These are phyloP conservation scores for Xylaria curta DNA, from an alignment of 495 filamentous ascomycete genomes.

Conservation along the genomic window DNA sequence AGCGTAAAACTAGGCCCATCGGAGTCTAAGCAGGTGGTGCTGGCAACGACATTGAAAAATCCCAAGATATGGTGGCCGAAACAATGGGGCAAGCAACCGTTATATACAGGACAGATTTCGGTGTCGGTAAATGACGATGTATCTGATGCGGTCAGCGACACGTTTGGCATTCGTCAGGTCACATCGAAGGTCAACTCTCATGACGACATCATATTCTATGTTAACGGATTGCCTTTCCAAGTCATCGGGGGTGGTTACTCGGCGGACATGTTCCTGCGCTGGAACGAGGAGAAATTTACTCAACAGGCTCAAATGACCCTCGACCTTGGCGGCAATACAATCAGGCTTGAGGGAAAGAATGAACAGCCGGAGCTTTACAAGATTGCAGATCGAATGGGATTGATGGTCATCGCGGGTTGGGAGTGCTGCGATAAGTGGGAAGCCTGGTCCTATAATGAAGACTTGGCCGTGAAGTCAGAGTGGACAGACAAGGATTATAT, in stretches of 20 bases:
- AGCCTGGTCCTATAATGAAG: conserved; percentile 66
- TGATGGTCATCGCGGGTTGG: conserved; percentile 71
- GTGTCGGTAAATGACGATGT: conserved; percentile 41
- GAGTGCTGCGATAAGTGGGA: conserved; percentile 77
- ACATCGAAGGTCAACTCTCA: conserved; percentile 55
- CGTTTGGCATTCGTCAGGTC: conserved; percentile 65
- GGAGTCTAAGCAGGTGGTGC: conserved; percentile 45
- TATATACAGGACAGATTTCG: conserved; percentile 48
- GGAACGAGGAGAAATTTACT: conserved; percentile 50
- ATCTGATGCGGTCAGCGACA: conserved; percentile 50
- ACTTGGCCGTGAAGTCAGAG: conserved; percentile 50
- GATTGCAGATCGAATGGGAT: conserved; percentile 61
- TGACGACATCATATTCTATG: conserved; percentile 61
- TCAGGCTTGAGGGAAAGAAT: conserved; percentile 69
- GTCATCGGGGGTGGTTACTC: conserved; percentile 66
- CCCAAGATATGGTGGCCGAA: conserved; percentile 58
- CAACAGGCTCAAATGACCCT: conserved; percentile 58
- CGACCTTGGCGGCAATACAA: conserved; percentile 66
- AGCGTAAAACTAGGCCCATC: conserved; percentile 46
- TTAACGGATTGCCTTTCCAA: conserved; percentile 65
- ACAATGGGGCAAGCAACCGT: conserved; percentile 57
- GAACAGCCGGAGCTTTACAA: conserved; percentile 67
- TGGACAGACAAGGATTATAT: conserved; percentile 62
- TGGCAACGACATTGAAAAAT: conserved; percentile 44
- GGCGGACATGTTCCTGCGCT: conserved; percentile 68